Percentiles rank a stretch among this genome's conserved stretches.
These are phyloP conservation scores for Poterioochromonas sp. DNA, from an alignment of 352 stramenopile genomes.

Conservation along the genomic window DNA sequence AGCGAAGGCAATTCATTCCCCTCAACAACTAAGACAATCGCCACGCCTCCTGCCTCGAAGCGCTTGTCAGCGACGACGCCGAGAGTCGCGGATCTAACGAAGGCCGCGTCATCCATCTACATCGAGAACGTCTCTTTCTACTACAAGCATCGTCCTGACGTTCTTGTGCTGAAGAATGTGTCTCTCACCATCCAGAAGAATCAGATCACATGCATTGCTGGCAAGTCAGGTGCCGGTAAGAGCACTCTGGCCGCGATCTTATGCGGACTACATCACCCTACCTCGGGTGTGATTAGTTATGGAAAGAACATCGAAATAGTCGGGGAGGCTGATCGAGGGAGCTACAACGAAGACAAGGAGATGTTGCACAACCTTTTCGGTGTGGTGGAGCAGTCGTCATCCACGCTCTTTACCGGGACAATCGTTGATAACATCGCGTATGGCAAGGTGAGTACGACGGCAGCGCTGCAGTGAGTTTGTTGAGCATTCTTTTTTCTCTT, in stretches of 20 bases:
- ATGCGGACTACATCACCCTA: conserved; percentile 91
- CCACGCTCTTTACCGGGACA: conserved; percentile 90
- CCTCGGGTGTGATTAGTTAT: conserved; percentile 60
- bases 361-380: conserved; percentile 18
- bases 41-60: no score
- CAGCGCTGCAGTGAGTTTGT: no score
- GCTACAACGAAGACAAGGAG: conserved; percentile 69
- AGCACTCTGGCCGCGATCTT: conserved; percentile 86
- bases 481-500: not conserved
- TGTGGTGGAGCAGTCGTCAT: conserved; percentile 40
- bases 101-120: conserved; percentile 37
- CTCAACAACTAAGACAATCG: no score
- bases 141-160: conserved; percentile 29
- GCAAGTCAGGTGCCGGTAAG: conserved; percentile 76
- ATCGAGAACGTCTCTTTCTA: conserved; percentile 34
- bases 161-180: not conserved
- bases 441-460: conserved; percentile 42
- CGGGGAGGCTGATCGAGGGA: conserved; percentile 55
- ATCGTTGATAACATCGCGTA: conserved; percentile 91
- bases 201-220: not conserved
- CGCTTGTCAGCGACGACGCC: not conserved
- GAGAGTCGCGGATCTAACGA: not conserved
- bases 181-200: not conserved
- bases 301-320: conserved; percentile 84
- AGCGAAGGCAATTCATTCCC: no score